Conservation (phyloP, 768 basidiomycete species). For the Kwoniella bestiolae region DNA sequence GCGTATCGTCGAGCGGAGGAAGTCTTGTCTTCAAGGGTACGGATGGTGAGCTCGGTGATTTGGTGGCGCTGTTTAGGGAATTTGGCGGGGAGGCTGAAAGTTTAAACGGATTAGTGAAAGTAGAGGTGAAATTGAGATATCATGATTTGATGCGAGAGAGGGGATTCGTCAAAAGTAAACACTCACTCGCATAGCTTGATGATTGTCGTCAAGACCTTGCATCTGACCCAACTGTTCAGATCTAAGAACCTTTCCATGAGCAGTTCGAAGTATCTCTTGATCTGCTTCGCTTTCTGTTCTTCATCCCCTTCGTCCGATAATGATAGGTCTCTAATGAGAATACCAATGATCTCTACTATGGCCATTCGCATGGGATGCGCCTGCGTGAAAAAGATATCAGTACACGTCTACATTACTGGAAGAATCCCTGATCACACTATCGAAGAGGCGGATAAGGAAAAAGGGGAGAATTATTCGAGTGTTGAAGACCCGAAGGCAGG, state of each 20-base stretch:
- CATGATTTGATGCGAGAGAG: too few relatives aligned
- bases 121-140: too few relatives aligned
- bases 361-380: constrained; percentile 96
- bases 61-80: constrained; percentile 83
- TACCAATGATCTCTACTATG: constrained; percentile 84
- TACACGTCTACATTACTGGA: too few relatives aligned
- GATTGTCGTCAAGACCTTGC: constrained; percentile 79
- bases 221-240: constrained; percentile 84
- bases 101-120: neutral
- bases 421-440: too few relatives aligned
- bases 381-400: constrained; percentile 59
- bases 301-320: constrained; percentile 61
- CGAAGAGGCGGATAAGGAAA: too few relatives aligned
- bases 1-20: constrained; percentile 85
- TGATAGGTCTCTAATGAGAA: constrained; percentile 80
- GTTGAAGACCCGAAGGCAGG: too few relatives aligned
- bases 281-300: constrained; percentile 67
- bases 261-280: constrained; percentile 77
- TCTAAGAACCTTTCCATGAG: constrained; percentile 88
- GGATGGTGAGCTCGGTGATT: constrained; percentile 76
- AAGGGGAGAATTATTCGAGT: too few relatives aligned
- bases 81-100: constrained; percentile 65
- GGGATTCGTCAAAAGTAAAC: neutral
- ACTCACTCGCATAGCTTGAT: constrained; percentile 73
- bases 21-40: constrained; percentile 85